phyloP scores from a whole-genome alignment of 2,329 filamentous ascomycete genomes.

The Cercospora beticola region DNA sequence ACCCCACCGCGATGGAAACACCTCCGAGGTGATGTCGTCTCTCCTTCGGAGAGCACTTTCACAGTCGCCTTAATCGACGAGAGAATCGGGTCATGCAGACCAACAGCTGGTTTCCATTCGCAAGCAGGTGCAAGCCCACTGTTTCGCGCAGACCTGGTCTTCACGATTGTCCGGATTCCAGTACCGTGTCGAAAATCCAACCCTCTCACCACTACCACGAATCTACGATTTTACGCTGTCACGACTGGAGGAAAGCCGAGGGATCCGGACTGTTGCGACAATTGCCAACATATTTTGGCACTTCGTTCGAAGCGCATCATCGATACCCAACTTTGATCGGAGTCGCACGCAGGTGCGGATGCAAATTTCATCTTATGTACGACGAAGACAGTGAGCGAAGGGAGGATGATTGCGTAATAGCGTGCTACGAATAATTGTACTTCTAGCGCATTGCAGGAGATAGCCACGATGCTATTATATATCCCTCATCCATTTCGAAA shows the following conservation, averaged over 20 bases:
- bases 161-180: not conserved
- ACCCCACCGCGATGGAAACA: too few relatives aligned
- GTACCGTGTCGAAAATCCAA: not conserved
- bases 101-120: not conserved
- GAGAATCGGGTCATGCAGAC: not conserved
- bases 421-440: not conserved
- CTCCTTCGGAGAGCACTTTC: not conserved
- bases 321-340: not conserved
- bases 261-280: not conserved
- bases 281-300: not conserved
- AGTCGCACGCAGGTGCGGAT: not conserved
- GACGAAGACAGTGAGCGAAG: not conserved
- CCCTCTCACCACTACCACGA: not conserved
- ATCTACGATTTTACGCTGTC: not conserved
- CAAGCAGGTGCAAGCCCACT: not conserved
- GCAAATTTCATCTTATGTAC: not conserved
- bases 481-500: not conserved
- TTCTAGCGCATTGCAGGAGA: not conserved
- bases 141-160: not conserved
- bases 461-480: not conserved
- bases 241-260: not conserved
- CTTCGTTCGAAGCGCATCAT: not conserved
- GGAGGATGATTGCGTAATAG: not conserved
- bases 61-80: not conserved
- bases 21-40: not conserved